Base-by-base conservation (phyloP, 805 yeast species). In the Candida pini region DNA sequence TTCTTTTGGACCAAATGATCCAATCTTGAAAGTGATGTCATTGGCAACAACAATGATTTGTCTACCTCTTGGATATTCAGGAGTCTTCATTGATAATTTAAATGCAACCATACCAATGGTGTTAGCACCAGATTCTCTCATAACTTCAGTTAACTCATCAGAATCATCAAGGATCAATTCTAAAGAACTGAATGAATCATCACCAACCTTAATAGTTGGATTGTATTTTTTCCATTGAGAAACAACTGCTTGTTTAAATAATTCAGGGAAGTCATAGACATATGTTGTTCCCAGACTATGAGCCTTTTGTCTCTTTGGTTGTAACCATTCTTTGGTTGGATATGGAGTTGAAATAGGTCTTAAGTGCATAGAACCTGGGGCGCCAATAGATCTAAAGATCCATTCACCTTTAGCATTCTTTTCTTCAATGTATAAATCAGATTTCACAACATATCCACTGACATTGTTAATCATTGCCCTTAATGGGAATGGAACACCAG, bases 271-370 rank as follows among this genome's bases (percentile, higher is more conserved):
- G 64, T 92, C 99, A 56, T 94, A 92, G 33, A 87, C 96, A 57
- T 87, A 92, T 9, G 98, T 89, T 14, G 99, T 92, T 45, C 98
- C 98, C 89, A 92, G 83, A 53, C 86, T 73, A 64, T 92, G 97
- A 33, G 99, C 99, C 69, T 82, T 85, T 71, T 94, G 94, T 67
- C 99, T 87, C 66, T 92, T 92, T 52, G 97, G 97, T 69, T 92
- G 98, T 54, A 92, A 73, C 68, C 95, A 89, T 66, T 92, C 98
- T 71, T 92, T 92, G 21, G 94, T 95, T 39, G 97, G 95, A 59
- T 92, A 94, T 33, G 97, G 96, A 34, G 97, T 86, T 31, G 89
- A 81, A 54, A 92, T 88, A 28, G 96, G 83, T 64, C 97, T 81
- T 69, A 92, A 71, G 58, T 92, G 98, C 98, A 92, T 92, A 17